Evolutionary conservation across 441 rosid genomes (phyloP).

Genomic region (Arabidopsis hybrid): DNA sequence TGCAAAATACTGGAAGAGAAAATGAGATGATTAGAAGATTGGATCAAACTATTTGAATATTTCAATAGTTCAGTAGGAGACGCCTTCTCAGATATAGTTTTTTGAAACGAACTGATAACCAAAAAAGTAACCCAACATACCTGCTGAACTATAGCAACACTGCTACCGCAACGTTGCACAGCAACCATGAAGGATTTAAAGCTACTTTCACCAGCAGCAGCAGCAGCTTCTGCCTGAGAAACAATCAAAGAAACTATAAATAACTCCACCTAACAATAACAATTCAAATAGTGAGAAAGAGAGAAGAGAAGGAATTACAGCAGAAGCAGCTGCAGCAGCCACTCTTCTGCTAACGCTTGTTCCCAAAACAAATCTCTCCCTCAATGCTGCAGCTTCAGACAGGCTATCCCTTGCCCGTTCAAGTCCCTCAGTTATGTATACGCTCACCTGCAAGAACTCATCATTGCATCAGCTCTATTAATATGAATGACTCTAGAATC

Average conservation of each 20-base stretch:
- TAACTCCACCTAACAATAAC: constrained; percentile 27
- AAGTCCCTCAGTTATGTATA: constrained; percentile 94
- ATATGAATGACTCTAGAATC: constrained; percentile 26
- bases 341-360: constrained; percentile 90
- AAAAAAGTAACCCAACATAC: constrained; percentile 54
- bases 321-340: constrained; percentile 99
- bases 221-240: constrained; percentile 98
- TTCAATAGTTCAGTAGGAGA: constrained; percentile 13
- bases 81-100: constrained; percentile 23
- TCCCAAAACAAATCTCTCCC: constrained; percentile 97
- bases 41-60: constrained; percentile 4
- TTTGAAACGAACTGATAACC: constrained; percentile 25
- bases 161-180: constrained; percentile 97
- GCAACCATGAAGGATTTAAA: constrained; percentile 99
- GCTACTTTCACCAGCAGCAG: constrained; percentile 99
- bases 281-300: constrained; percentile 27
- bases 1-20: constrained; percentile 82
- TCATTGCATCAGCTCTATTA: constrained; percentile 29
- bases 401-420: constrained; percentile 96
- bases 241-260: constrained; percentile 42
- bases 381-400: constrained; percentile 92
- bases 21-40: constrained; percentile 29
- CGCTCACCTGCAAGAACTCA: constrained; percentile 71
- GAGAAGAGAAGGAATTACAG: constrained; percentile 64
- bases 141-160: constrained; percentile 99